Conservation (phyloP, 768 basidiomycete genomes). For the Clitopilus hobsonii region DNA sequence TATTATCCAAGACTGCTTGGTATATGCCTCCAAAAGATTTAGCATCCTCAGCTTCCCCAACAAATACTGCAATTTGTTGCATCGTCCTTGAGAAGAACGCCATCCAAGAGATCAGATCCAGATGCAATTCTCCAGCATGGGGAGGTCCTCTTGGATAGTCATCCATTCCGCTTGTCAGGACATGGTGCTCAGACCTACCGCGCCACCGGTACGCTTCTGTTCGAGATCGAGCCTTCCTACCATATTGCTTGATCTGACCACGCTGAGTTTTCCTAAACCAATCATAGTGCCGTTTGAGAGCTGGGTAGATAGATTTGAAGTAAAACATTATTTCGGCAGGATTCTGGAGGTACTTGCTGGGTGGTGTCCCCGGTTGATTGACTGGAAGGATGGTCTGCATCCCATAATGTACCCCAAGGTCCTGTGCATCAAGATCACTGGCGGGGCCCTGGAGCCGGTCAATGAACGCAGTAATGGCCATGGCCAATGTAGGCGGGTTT, state of each 20-base stretch:
- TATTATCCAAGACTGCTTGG: constrained; percentile 75
- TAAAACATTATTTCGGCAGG: constrained; percentile 60
- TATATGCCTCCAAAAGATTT: constrained; percentile 75
- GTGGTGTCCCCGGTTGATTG: background rate
- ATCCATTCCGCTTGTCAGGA: constrained; percentile 93
- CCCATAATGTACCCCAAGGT: constrained; percentile 63
- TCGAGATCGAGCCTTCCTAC: constrained; percentile 75
- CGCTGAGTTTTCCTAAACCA: constrained; percentile 96
- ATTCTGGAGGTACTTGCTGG: constrained; percentile 48
- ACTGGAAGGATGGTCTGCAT: constrained; percentile 15
- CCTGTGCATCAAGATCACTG: constrained; percentile 45
- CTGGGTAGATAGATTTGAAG: constrained; percentile 76
- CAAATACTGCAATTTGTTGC: constrained; percentile 81
- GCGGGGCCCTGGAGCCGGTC: constrained; percentile 52
- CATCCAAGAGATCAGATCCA: constrained; percentile 96
- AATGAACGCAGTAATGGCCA: constrained; percentile 92
- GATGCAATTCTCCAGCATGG: constrained; percentile 86
- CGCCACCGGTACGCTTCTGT: constrained; percentile 94
- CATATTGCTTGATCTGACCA: constrained; percentile 91
- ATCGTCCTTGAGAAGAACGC: constrained; percentile 94
- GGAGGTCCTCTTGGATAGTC: constrained; percentile 92
- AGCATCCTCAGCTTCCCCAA: constrained; percentile 83
- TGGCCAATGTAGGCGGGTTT: constrained; percentile 91
- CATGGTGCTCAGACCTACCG: constrained; percentile 79
- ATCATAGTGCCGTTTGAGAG: constrained; percentile 86